A percentile compares a stretch with the other conserved stretches of the same genome.
Evolutionary conservation across 129 eudicot species (phyloP).

Genomic region (Flaveria sonorensis): DNA sequence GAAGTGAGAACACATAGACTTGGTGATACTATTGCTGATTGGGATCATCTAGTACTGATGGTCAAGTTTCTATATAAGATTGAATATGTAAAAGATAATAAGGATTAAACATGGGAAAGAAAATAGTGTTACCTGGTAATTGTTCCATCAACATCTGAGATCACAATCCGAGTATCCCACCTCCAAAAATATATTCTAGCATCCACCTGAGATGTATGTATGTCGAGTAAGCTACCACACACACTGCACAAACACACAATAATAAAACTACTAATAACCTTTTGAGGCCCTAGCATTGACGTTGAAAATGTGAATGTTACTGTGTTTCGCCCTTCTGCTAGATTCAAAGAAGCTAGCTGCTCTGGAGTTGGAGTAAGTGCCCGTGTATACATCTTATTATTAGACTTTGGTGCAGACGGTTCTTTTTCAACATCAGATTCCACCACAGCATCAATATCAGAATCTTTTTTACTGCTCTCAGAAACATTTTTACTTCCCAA

Average conservation of each 20-base stretch:
- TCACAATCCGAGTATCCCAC: conserved; percentile 88
- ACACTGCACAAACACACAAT: not conserved
- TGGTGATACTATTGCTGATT: too few species aligned
- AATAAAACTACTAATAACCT: conserved; percentile 46
- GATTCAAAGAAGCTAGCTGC: conserved; percentile 79
- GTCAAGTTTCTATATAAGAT: not conserved
- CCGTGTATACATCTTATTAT: conserved; percentile 46
- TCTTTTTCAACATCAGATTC: conserved; percentile 35
- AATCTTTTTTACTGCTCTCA: conserved; percentile 21
- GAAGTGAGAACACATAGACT: too few species aligned
- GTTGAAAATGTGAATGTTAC: conserved; percentile 87
- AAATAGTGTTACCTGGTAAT: conserved; percentile 72
- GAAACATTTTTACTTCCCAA: conserved; percentile 45
- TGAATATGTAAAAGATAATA: not conserved
- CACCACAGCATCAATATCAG: conserved; percentile 12
- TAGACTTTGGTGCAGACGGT: conserved; percentile 31
- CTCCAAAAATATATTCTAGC: conserved; percentile 92
- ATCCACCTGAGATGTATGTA: conserved; percentile 66
- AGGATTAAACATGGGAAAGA: not conserved
- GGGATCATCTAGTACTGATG: not conserved
- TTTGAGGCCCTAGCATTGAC: conserved; percentile 78
- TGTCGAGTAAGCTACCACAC: conserved; percentile 31
- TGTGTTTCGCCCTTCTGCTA: conserved; percentile 73
- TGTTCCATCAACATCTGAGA: conserved; percentile 99
- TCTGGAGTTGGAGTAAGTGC: conserved; percentile 73